These are phyloP conservation scores for Populus alba DNA, from an alignment of 345 rosid species.

Conservation along the genomic window DNA sequence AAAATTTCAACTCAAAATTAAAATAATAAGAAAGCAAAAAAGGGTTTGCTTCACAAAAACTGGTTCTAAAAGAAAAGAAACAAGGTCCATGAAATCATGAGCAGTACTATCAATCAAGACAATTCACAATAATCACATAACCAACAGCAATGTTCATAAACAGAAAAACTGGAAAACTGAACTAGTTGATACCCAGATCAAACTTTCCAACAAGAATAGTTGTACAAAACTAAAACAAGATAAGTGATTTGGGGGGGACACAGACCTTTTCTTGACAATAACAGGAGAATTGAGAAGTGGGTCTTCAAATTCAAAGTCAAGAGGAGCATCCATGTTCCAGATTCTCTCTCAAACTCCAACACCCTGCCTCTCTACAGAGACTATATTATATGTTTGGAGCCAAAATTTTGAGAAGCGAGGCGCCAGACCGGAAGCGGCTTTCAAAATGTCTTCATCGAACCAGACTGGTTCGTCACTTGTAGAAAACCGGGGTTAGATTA, in stretches of 20 bases:
- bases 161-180: not conserved
- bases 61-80: not conserved
- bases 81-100: not conserved
- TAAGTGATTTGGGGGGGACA: not conserved
- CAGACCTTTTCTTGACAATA: slow-evolving; percentile 50
- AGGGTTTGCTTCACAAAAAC: not conserved
- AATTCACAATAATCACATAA: not conserved
- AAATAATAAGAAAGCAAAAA: not conserved
- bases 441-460: not conserved
- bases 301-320: slow-evolving; percentile 85
- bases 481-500: not conserved
- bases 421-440: not conserved
- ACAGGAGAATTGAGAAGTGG: slow-evolving; percentile 39
- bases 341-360: not conserved
- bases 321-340: slow-evolving; percentile 50
- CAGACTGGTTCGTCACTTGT: not conserved
- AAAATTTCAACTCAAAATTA: not conserved
- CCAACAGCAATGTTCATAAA: not conserved
- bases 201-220: not conserved
- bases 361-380: not conserved
- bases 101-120: not conserved
- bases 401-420: not conserved
- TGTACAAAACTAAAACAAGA: not conserved
- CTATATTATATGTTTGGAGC: not conserved
- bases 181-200: not conserved